Percentiles rank a stretch among this genome's conserved stretches.
These are phyloP conservation scores for Pestalotiopsis sp. DNA, from an alignment of 2,329 filamentous ascomycete genomes.

Conservation along the genomic window DNA sequence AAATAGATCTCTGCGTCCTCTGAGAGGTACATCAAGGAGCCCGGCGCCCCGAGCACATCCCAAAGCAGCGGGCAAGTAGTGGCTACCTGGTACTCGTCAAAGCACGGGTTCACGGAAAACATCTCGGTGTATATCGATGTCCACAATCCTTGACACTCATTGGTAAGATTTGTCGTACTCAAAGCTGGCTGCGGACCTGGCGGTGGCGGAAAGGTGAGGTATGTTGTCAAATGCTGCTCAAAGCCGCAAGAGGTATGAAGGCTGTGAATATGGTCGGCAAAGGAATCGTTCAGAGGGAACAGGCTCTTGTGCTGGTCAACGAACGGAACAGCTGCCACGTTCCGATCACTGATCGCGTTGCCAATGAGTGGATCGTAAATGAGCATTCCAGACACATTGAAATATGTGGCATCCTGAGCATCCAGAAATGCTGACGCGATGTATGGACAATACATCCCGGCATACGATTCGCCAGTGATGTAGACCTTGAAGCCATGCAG, in stretches of 20 bases:
- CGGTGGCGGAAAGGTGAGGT: background rate
- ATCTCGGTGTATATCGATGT: constrained; percentile 53
- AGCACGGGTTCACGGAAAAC: constrained; percentile 64
- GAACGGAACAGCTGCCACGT: constrained; percentile 48
- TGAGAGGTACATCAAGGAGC: constrained; percentile 66
- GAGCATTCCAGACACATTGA: constrained; percentile 50
- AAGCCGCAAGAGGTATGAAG: background rate
- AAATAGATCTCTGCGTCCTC: constrained; percentile 67
- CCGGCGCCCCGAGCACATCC: constrained; percentile 60
- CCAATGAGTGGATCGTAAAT: background rate
- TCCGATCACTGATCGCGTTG: background rate
- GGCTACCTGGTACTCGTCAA: constrained; percentile 70
- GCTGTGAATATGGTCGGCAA: constrained; percentile 30
- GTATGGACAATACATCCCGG: constrained; percentile 56
- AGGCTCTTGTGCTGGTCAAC: constrained; percentile 56
- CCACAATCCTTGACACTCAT: constrained; percentile 42
- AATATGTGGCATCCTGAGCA: constrained; percentile 47
- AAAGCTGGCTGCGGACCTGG: constrained; percentile 16
- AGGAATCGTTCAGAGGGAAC: constrained; percentile 60
- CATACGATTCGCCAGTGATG: constrained; percentile 57
- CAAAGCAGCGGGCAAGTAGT: constrained; percentile 68
- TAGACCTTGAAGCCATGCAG: constrained; percentile 54
- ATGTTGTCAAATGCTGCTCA: background rate
- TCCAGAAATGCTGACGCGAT: constrained; percentile 56
- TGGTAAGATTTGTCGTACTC: constrained; percentile 41